Evolutionary conservation across 2,329 filamentous ascomycete genomes (phyloP).

Genomic region (Calonectria honghensis): DNA sequence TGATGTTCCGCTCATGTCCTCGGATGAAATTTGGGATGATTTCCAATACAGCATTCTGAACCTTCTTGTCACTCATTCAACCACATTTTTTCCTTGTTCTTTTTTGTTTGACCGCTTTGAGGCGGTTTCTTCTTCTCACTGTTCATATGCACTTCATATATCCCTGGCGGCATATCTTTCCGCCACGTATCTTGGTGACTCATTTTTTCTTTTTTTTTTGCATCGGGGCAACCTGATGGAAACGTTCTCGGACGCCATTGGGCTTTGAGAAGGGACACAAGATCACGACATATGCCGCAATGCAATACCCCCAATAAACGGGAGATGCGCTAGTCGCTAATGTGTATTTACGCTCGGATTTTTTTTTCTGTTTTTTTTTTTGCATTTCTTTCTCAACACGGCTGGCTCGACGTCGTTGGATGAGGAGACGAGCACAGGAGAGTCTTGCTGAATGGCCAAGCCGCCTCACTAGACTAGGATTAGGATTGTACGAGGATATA

Average conservation of each 20-base stretch:
- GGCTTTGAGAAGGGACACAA: constrained; percentile 41
- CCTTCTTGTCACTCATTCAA: constrained; percentile 53
- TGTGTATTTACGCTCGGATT: constrained; percentile 54
- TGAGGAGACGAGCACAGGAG: constrained; percentile 42
- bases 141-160: constrained; percentile 54
- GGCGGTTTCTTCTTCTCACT: constrained; percentile 46
- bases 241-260: constrained; percentile 32
- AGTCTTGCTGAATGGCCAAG: constrained; percentile 40
- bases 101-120: constrained; percentile 43
- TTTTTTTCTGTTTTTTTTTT: constrained; percentile 51
- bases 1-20: constrained; percentile 52
- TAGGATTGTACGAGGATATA: constrained; percentile 51
- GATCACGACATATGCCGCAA: constrained; percentile 44
- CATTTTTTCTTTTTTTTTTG: constrained; percentile 43
- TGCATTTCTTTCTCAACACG: constrained; percentile 50
- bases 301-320: constrained; percentile 31
- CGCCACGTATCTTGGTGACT: constrained; percentile 45
- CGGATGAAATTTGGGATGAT: constrained; percentile 52
- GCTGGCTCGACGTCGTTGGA: constrained; percentile 52
- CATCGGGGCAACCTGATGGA: constrained; percentile 43
- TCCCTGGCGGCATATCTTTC: constrained; percentile 45
- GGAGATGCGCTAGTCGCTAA: constrained; percentile 55
- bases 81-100: constrained; percentile 41
- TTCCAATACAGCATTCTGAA: constrained; percentile 45
- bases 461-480: constrained; percentile 43